These are phyloP conservation scores for Yamadazyma spencermartinsiae DNA, from an alignment of 1,139 yeast species.

Conservation along the genomic window DNA sequence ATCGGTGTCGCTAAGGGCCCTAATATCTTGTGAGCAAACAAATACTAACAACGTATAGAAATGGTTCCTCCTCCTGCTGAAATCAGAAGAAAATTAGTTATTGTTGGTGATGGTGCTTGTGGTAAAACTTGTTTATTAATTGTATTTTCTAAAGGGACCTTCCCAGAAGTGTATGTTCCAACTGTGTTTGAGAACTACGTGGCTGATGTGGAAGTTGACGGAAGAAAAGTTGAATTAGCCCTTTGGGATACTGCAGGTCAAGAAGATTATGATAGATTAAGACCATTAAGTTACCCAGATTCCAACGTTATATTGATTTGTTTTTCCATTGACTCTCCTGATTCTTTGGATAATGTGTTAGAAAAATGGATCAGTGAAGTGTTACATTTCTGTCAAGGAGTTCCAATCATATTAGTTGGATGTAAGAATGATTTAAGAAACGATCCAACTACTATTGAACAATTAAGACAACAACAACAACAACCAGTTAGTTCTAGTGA, in stretches of 20 bases:
- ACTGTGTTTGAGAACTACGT: conserved; percentile 95
- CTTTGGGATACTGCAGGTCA: conserved; percentile 99
- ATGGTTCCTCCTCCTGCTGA: conserved; percentile 60
- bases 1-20: no score
- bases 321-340: conserved; percentile 90
- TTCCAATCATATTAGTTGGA: conserved; percentile 91
- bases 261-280: conserved; percentile 93
- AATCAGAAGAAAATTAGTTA: conserved; percentile 77
- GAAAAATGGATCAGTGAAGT: conserved; percentile 96
- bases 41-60: conserved; percentile 10
- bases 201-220: conserved; percentile 92
- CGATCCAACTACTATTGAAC: conserved; percentile 75
- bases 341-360: conserved; percentile 88
- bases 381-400: conserved; percentile 91
- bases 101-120: conserved; percentile 88
- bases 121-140: conserved; percentile 82
- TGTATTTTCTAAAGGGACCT: conserved; percentile 91
- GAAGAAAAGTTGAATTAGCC: conserved; percentile 91
- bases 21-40: no score
- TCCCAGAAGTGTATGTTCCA: conserved; percentile 95
- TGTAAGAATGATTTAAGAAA: conserved; percentile 89
- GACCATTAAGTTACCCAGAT: conserved; percentile 93
- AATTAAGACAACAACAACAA: conserved; percentile 70
- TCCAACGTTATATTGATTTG: conserved; percentile 90
- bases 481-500: conserved; percentile 76